phyloP scores from a whole-genome alignment of 371 early-diverging fungal genomes.

The Mucor saturninus region DNA sequence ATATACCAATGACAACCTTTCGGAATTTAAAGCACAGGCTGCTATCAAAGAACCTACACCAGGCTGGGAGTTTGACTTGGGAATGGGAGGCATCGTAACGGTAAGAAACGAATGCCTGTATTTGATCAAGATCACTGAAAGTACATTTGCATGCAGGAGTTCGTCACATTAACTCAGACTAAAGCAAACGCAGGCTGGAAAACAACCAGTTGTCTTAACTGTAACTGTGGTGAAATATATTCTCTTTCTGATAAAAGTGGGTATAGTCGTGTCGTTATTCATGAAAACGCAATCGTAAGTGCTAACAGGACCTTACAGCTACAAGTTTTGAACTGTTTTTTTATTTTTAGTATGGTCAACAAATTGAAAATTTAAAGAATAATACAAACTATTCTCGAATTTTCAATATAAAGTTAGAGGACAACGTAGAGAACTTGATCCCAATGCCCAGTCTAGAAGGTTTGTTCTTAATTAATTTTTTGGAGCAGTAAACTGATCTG shows the following conservation, averaged over 20 bases:
- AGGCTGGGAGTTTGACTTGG: constrained; percentile 48
- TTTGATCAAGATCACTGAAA: not conserved
- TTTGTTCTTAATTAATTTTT: not conserved
- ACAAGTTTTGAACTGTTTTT: not conserved
- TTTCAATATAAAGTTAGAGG: constrained; percentile 29
- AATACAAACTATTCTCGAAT: constrained; percentile 27
- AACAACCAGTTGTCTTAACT: constrained; percentile 42
- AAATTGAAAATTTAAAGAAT: constrained; percentile 18
- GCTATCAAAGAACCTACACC: constrained; percentile 26
- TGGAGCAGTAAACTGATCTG: not conserved
- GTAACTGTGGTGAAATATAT: constrained; percentile 37
- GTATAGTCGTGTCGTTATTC: constrained; percentile 28
- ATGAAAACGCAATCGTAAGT: constrained; percentile 20
- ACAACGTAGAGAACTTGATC: constrained; percentile 7
- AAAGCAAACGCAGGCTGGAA: constrained; percentile 22
- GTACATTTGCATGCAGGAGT: constrained; percentile 12
- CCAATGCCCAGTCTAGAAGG: constrained; percentile 16
- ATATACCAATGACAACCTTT: constrained; percentile 25
- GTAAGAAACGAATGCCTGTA: constrained; percentile 26
- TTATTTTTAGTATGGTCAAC: constrained; percentile 21
- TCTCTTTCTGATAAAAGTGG: constrained; percentile 20
- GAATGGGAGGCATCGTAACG: constrained; percentile 45
- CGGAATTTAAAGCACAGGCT: constrained; percentile 17
- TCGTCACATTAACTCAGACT: constrained; percentile 16
- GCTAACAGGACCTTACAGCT: too few relatives aligned